Conservation (phyloP, 176 grass and related monocot species). For the Eremochloa ophiuroides region DNA sequence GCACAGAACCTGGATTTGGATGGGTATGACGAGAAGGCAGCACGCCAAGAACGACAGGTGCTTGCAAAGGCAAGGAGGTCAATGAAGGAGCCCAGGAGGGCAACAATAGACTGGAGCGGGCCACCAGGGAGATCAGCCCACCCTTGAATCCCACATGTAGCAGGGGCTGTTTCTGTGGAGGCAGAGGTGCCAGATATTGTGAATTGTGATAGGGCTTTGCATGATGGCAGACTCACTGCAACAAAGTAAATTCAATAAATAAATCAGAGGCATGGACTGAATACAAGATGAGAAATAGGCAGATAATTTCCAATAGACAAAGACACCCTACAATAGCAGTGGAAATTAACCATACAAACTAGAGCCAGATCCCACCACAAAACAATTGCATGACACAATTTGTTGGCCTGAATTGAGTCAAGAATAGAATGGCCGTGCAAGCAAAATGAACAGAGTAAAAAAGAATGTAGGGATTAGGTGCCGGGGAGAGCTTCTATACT, state of each 20-base stretch:
- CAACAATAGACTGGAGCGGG: slow-evolving; percentile 24
- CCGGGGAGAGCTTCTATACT: background rate
- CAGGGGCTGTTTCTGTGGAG: background rate
- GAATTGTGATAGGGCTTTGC: slow-evolving; percentile 4
- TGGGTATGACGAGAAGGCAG: slow-evolving; percentile 9
- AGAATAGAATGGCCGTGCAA: background rate
- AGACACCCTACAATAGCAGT: background rate
- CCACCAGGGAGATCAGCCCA: slow-evolving; percentile 34
- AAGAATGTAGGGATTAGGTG: background rate
- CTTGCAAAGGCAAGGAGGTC: slow-evolving; percentile 35
- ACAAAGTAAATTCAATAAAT: background rate
- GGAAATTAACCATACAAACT: background rate
- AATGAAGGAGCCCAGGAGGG: slow-evolving; percentile 18
- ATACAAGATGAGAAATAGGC: background rate
- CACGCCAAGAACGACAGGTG: slow-evolving; percentile 41
- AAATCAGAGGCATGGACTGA: background rate
- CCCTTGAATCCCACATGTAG: background rate
- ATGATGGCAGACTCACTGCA: slow-evolving; percentile 1
- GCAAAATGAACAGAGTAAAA: background rate
- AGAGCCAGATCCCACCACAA: background rate
- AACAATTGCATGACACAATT: background rate
- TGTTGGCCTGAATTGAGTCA: background rate
- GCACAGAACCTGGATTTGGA: background rate
- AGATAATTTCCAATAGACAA: background rate
- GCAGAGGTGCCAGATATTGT: background rate